Percentiles rank a stretch among this genome's conserved stretches.
phyloP scores from a whole-genome alignment of 768 basidiomycete genomes.

The Pulveroboletus frians region DNA sequence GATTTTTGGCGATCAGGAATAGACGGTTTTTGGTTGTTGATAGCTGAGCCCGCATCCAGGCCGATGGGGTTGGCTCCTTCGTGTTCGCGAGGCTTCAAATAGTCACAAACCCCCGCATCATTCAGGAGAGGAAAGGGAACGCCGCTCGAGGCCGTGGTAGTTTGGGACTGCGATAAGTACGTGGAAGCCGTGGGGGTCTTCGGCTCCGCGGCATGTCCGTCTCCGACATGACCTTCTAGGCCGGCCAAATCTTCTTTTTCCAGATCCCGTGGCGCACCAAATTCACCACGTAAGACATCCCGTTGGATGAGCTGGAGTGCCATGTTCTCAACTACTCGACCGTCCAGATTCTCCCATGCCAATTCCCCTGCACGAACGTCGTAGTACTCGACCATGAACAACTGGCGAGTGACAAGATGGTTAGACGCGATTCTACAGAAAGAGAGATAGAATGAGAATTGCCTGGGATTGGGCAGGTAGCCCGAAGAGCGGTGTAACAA shows the following conservation, averaged over 20 bases:
- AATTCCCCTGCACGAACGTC: slow-evolving; percentile 54
- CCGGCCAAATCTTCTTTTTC: slow-evolving; percentile 26
- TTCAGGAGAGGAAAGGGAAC: slow-evolving; percentile 23
- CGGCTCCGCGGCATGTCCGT: slow-evolving; percentile 34
- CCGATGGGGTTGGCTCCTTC: slow-evolving; percentile 14
- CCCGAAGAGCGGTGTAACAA: slow-evolving; percentile 6
- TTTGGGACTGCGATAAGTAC: slow-evolving; percentile 32
- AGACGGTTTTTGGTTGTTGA: slow-evolving; percentile 8
- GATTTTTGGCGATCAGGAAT: slow-evolving; percentile 18
- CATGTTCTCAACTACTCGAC: slow-evolving; percentile 47
- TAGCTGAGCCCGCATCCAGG: slow-evolving; percentile 7
- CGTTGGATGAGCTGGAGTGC: slow-evolving; percentile 42
- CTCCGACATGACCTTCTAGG: slow-evolving; percentile 28
- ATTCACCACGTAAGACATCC: slow-evolving; percentile 22
- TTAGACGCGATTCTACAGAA: slow-evolving; percentile 12
- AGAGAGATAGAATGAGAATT: slow-evolving; percentile 1
- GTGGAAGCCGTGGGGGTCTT: slow-evolving; percentile 33
- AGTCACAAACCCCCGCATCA: slow-evolving; percentile 17
- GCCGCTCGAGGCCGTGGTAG: slow-evolving; percentile 19
- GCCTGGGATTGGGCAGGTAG: slow-evolving; percentile 1
- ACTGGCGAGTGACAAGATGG: slow-evolving; percentile 19
- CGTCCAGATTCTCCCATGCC: slow-evolving; percentile 49
- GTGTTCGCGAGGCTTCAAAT: slow-evolving; percentile 18
- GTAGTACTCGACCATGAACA: slow-evolving; percentile 62
- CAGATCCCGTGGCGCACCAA: slow-evolving; percentile 18